These are phyloP conservation scores for Aspergillus incahuasiensis DNA, from an alignment of 495 filamentous ascomycete genomes.

Conservation along the genomic window DNA sequence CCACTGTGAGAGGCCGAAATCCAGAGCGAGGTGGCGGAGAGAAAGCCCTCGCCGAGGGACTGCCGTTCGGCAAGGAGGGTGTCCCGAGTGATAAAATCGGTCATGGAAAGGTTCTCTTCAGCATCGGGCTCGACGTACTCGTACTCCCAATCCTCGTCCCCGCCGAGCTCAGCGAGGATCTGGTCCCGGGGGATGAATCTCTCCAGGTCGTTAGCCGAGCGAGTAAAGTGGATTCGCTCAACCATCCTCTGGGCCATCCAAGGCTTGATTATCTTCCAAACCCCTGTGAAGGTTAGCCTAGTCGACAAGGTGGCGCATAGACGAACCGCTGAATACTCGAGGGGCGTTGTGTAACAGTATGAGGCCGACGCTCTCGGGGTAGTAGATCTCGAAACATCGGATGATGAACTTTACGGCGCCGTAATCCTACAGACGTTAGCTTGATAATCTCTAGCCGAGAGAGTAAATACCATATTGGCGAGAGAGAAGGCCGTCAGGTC, in stretches of 20 bases:
- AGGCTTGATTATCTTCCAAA: conserved; percentile 79
- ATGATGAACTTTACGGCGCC: conserved; percentile 92
- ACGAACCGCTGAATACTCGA: conserved; percentile 77
- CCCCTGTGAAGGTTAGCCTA: conserved; percentile 37
- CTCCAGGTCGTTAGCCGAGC: conserved; percentile 65
- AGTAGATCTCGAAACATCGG: conserved; percentile 92
- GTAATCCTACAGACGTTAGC: conserved; percentile 59
- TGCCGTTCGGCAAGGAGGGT: conserved; percentile 51
- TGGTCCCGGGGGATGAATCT: conserved; percentile 61
- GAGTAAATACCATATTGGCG: conserved; percentile 69
- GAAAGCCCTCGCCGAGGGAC: conserved; percentile 57
- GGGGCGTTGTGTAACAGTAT: conserved; percentile 88
- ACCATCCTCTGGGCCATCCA: conserved; percentile 94
- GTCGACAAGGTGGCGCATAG: not conserved
- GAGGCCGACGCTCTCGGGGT: conserved; percentile 78
- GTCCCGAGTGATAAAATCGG: conserved; percentile 54
- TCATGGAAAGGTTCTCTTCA: conserved; percentile 66
- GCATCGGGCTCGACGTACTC: conserved; percentile 65
- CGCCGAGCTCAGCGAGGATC: conserved; percentile 71
- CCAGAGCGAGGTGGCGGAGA: conserved; percentile 66
- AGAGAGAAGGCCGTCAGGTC: conserved; percentile 75
- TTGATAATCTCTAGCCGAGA: not conserved
- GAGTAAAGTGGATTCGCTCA: conserved; percentile 84
- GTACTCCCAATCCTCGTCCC: conserved; percentile 78
- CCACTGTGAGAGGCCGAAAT: conserved; percentile 22